Evolutionary conservation across 2,329 filamentous ascomycete genomes (phyloP), one percentile per base, ranked within the genome.

Genomic region (Aspergillus chevalieri): DNA sequence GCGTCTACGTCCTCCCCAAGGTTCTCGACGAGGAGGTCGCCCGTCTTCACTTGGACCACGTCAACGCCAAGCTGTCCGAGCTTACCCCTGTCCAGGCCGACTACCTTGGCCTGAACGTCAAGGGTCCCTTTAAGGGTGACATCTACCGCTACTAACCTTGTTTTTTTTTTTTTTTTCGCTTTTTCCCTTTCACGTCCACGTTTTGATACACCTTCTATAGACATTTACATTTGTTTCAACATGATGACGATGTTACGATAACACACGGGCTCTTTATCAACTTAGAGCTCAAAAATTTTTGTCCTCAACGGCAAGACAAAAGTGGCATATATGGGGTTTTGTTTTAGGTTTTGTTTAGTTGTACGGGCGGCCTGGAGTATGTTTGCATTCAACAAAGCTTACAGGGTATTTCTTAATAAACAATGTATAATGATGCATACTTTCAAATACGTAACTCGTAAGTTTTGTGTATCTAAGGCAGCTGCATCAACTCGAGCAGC

Each of bases 1-100:
- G 92, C 66, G 93, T 97, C 78, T 96, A 94, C 77, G 91, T 94
- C 65, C 82, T 96, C 65, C 93, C 93, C 76, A 98, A 98, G 90
- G 90, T 95, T 68, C 85, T 98, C 59, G 93, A 98, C 67, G 93
- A 98, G 85, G 90, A 96, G 79, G 93, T 98, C 69, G 93, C 93
- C 70, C 83, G 86, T 70, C 87, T 96, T 61, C 93, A 98, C 79
- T 80, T 96, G 62, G 83, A 79, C 59, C 93, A 97, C 81, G 86
- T 89, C 81, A 94, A 95, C 77, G 93, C 82, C 68, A 90, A 97
- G 83, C 84, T 98, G 68, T 88, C 86, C 73, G 85, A 84, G 74
- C 85, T 98, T 71, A 89, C 84, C 69, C 67, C 80, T 53, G 86
- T 86, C 64, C 93, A 98, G 82, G 86, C 89, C 62, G 93, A 97